Evolutionary conservation across 345 rosid species (phyloP), one percentile per base, ranked within the genome.

Genomic region (Combretum micranthum): DNA sequence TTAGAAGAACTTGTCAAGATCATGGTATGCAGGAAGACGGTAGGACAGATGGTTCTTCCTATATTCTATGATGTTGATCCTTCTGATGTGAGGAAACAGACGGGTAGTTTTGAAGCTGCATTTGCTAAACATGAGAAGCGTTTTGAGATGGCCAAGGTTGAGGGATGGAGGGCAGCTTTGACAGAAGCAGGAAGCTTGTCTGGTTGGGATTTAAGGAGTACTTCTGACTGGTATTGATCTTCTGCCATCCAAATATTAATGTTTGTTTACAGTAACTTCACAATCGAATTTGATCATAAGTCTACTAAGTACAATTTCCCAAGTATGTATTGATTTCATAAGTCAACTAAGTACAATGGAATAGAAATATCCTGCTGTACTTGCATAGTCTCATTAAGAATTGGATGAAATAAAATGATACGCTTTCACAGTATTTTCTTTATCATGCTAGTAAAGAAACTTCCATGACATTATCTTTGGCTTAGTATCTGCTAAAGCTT

Each of bases 111-210:
- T 37, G 39, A 20, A 15, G 20, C 15, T 50, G 63, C 32, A 20
- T 64, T 64, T 15, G 50, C 48, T 25, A 22, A 49, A 21, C 45
- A 2, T 44, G 46, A 64, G 15, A 18, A 19, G 15, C 13, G 32
- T 21, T 56, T 19, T 12, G 47, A 50, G 20, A 1, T 10, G 21
- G 61, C 55, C 4, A 58, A 10, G 26, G 45, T 20, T 18, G 20
- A 44, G 20, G 32, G 39, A 17, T 65, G 63, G 63, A 52, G 45
- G 53, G 13, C 15, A 23, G 69, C 69, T 12, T 44, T 65, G 49
- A 57, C 10, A 4, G 20, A 64, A 21, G 48, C 14, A 42, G 50
- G 51, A 13, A 54, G 53, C 45, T 25, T 63, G 39, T 53, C 59
- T 4, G 66, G 66, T 13, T 63, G 60, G 66, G 48, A 54, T 44